phyloP scores from a whole-genome alignment of 768 basidiomycete genomes.

The Suillus lakei region DNA sequence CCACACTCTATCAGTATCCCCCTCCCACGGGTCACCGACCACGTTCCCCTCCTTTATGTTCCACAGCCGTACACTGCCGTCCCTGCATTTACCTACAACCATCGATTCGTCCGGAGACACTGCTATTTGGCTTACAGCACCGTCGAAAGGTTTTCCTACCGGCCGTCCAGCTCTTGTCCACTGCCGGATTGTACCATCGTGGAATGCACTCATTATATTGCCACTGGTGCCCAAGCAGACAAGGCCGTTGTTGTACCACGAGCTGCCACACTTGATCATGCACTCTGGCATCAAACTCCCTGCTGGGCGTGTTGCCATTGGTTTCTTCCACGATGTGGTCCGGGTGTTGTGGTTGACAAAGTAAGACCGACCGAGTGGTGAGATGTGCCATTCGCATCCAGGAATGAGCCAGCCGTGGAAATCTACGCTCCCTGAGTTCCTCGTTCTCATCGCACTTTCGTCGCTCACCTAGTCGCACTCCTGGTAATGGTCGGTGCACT shows the following conservation, averaged over 20 bases:
- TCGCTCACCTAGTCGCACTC: not conserved
- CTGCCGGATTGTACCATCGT: not conserved
- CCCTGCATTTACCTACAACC: not conserved
- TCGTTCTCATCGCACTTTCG: not conserved
- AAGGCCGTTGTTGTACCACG: not conserved
- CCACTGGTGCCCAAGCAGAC: not conserved
- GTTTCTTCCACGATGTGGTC: not conserved
- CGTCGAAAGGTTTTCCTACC: not conserved
- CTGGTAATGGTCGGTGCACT: not conserved
- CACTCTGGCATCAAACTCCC: not conserved
- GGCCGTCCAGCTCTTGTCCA: not conserved
- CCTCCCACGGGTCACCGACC: not conserved
- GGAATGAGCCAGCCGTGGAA: not conserved
- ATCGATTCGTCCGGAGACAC: not conserved
- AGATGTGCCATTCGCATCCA: not conserved
- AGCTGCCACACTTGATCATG: not conserved
- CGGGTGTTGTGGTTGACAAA: not conserved
- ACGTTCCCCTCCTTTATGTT: not conserved
- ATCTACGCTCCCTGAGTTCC: not conserved
- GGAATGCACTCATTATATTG: not conserved
- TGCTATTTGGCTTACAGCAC: not conserved
- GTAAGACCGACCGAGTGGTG: not conserved
- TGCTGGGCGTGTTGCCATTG: not conserved
- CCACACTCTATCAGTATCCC: not conserved
- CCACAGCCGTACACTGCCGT: not conserved